Percentiles rank a stretch among this genome's conserved stretches.
phyloP scores from a whole-genome alignment of 768 basidiomycete species.

The Russula lepida region DNA sequence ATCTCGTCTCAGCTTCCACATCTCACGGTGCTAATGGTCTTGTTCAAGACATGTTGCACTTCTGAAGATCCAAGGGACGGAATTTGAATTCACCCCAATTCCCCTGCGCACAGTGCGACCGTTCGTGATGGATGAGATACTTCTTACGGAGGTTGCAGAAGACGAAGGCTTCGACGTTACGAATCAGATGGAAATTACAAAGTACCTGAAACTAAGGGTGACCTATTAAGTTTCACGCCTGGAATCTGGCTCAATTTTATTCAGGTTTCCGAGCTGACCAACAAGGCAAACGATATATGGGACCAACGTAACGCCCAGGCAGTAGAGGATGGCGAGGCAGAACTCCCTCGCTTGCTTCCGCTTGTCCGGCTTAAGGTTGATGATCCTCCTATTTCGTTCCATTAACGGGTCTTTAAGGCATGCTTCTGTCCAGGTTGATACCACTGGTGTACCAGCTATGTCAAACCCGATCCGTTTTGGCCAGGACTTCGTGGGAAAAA shows the following conservation, averaged over 20 bases:
- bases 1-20: background rate
- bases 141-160: conserved; percentile 68
- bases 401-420: background rate
- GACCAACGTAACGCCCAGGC: conserved; percentile 64
- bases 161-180: conserved; percentile 66
- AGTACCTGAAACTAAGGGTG: conserved; percentile 69
- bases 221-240: conserved; percentile 8
- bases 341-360: conserved; percentile 68
- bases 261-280: conserved; percentile 73
- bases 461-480: conserved; percentile 97
- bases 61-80: conserved; percentile 77
- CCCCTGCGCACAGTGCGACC: conserved; percentile 88
- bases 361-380: conserved; percentile 75
- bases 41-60: conserved; percentile 78
- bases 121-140: conserved; percentile 80
- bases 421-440: conserved; percentile 58
- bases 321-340: conserved; percentile 51
- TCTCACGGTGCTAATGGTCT: background rate
- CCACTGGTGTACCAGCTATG: conserved; percentile 82
- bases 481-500: conserved; percentile 81
- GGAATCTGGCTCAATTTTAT: background rate
- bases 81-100: conserved; percentile 79
- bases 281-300: conserved; percentile 69
- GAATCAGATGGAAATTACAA: conserved; percentile 76
- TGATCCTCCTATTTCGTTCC: background rate